Evolutionary conservation across 2,329 filamentous ascomycete genomes (phyloP).

Genomic region (Pseudogymnoascus sp.): DNA sequence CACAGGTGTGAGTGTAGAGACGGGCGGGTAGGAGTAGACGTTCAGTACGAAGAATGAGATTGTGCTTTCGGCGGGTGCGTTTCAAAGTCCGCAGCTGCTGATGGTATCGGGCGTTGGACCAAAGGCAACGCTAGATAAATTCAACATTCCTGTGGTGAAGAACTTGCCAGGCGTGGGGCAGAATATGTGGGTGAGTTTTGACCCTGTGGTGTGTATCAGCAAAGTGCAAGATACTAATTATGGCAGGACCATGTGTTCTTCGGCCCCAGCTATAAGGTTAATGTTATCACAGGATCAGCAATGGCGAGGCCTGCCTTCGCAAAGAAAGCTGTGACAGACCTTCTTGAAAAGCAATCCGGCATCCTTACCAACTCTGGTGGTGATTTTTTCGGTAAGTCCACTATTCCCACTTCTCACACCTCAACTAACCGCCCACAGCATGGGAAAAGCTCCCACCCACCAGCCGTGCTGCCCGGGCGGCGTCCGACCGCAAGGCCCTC

Average conservation of each 20-base stretch:
- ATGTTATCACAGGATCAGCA: neutral
- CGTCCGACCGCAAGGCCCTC: neutral
- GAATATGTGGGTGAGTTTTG: slow-evolving; percentile 54
- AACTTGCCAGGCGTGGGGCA: slow-evolving; percentile 58
- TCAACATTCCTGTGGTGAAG: slow-evolving; percentile 33
- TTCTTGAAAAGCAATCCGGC: neutral
- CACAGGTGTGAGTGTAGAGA: slow-evolving; percentile 15
- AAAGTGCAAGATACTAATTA: neutral
- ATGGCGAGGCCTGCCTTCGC: slow-evolving; percentile 4
- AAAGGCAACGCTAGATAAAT: neutral
- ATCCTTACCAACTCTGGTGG: neutral
- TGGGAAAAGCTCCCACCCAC: slow-evolving; percentile 5
- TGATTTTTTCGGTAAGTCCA: neutral
- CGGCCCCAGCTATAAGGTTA: neutral
- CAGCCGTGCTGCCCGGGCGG: neutral
- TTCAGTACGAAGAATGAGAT: slow-evolving; percentile 5
- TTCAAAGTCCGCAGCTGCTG: neutral
- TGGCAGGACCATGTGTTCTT: neutral
- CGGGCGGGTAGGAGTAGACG: slow-evolving; percentile 13
- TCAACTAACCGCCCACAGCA: neutral
- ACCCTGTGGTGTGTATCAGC: slow-evolving; percentile 28
- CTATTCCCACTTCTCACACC: neutral
- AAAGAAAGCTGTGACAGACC: slow-evolving; percentile 10
- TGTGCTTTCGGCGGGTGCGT: neutral
- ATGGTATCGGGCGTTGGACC: slow-evolving; percentile 3